phyloP scores from a whole-genome alignment of 441 rosid species.

The Theobroma grandiflorum region DNA sequence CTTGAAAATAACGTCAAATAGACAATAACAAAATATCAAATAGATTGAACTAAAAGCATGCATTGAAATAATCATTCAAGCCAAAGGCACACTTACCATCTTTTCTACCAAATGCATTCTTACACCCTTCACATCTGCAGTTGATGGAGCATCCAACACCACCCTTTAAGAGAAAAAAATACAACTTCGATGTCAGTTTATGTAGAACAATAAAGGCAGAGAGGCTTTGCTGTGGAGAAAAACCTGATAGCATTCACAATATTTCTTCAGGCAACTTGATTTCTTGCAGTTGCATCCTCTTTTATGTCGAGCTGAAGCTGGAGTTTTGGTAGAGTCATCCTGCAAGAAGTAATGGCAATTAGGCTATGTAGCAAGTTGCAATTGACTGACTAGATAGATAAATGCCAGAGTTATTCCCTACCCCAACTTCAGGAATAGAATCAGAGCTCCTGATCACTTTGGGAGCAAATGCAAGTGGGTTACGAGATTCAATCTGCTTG shows the following conservation, averaged over 20 bases:
- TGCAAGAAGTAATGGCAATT: constrained; percentile 37
- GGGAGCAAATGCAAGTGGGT: constrained; percentile 99
- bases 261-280: constrained; percentile 94
- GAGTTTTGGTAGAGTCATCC: constrained; percentile 93
- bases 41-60: neutral
- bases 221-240: constrained; percentile 21
- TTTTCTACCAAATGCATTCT: constrained; percentile 88
- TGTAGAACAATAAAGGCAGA: constrained; percentile 19
- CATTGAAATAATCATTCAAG: constrained; percentile 15
- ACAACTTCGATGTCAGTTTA: constrained; percentile 31
- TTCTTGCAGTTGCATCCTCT: constrained; percentile 99
- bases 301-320: constrained; percentile 98
- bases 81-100: constrained; percentile 65
- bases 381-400: constrained; percentile 17
- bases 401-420: constrained; percentile 36
- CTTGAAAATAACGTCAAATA: neutral
- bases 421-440: constrained; percentile 68
- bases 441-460: constrained; percentile 85
- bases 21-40: neutral
- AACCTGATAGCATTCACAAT: constrained; percentile 99
- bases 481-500: constrained; percentile 96
- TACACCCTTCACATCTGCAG: constrained; percentile 99
- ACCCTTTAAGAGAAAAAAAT: constrained; percentile 58
- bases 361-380: constrained; percentile 19
- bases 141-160: constrained; percentile 98